A percentile compares a stretch with the other conserved stretches of the same genome.
phyloP scores from a whole-genome alignment of 306 rosid genomes.

The Herpetospermum pedunculosum region DNA sequence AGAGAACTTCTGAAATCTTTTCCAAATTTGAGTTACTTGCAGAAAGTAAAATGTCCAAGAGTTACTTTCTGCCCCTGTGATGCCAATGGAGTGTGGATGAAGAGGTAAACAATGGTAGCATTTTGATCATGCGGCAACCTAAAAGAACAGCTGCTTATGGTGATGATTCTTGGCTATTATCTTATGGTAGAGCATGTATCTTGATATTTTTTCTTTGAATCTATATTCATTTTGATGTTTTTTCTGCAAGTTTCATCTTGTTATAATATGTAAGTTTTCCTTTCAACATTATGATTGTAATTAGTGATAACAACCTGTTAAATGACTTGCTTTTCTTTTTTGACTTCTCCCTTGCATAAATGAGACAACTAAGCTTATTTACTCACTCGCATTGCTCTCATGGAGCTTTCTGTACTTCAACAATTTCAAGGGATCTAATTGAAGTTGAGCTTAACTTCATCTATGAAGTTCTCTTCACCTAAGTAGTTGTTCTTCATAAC shows the following conservation, averaged over 20 bases:
- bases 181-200: not conserved
- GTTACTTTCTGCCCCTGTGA: constrained; percentile 12
- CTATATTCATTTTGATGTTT: not conserved
- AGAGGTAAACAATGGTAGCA: not conserved
- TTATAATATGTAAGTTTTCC: not conserved
- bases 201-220: not conserved
- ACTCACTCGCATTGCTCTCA: too few relatives aligned
- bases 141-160: not conserved
- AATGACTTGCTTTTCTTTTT: too few relatives aligned
- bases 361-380: too few relatives aligned
- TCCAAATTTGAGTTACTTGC: constrained; percentile 11
- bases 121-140: not conserved
- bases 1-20: not conserved
- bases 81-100: constrained; percentile 17
- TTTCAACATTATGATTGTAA: too few relatives aligned
- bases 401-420: too few relatives aligned
- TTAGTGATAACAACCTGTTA: too few relatives aligned
- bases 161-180: not conserved
- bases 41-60: constrained; percentile 9
- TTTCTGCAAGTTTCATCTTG: not conserved
- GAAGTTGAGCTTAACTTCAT: constrained; percentile 35
- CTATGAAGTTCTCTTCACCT: constrained; percentile 33
- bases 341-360: too few relatives aligned
- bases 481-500: constrained; percentile 6
- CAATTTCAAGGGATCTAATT: too few relatives aligned